These are phyloP conservation scores for Xylaria sp. DNA, from an alignment of 2,329 filamentous ascomycete species.

Conservation along the genomic window DNA sequence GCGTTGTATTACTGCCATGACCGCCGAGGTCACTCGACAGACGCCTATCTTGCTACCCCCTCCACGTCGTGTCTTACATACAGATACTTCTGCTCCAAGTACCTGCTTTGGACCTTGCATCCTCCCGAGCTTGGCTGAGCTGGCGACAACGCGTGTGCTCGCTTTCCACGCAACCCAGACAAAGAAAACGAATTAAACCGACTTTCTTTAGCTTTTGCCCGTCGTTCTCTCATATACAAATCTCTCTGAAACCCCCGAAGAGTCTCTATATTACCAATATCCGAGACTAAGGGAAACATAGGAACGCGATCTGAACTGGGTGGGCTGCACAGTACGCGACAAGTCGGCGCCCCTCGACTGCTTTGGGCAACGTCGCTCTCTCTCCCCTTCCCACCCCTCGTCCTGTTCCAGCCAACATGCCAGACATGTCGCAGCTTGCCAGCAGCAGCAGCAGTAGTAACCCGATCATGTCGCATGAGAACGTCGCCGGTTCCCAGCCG, in stretches of 20 bases:
- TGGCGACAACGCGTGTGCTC: constrained; percentile 27
- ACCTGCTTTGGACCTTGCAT: constrained; percentile 16
- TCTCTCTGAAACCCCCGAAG: not conserved
- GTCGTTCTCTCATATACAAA: constrained; percentile 1
- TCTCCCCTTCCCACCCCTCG: not conserved
- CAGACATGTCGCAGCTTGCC: constrained; percentile 32
- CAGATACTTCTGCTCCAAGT: not conserved
- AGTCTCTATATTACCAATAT: not conserved
- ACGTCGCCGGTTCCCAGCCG: constrained; percentile 7
- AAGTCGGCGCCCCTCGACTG: constrained; percentile 6
- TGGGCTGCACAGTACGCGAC: constrained; percentile 20
- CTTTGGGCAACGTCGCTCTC: constrained; percentile 1
- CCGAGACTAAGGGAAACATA: not conserved
- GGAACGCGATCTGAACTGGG: constrained; percentile 24
- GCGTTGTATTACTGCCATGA: not conserved
- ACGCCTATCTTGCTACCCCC: not conserved
- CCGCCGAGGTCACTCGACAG: not conserved
- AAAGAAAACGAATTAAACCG: constrained; percentile 9
- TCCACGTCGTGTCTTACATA: constrained; percentile 1
- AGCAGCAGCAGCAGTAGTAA: not conserved
- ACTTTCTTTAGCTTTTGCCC: not conserved
- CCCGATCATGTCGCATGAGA: constrained; percentile 12
- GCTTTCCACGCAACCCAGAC: constrained; percentile 19
- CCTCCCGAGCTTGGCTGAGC: constrained; percentile 22
- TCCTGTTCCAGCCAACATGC: constrained; percentile 24